Base-by-base conservation (phyloP, 1,284 basidiomycete genomes). In the Coniferiporia weirii region DNA sequence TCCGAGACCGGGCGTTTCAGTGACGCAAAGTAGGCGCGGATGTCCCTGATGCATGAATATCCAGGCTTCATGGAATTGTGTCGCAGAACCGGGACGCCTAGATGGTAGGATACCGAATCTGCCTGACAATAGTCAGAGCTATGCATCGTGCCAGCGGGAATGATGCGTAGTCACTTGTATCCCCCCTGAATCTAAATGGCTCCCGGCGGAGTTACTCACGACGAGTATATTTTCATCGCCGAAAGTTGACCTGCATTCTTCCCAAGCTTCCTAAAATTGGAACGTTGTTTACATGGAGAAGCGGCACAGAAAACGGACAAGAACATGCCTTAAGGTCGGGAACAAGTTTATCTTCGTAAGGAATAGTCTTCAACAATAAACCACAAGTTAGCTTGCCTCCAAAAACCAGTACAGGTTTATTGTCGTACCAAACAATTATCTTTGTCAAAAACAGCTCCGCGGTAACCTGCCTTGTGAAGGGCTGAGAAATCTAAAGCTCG, bases 131-230 rank as follows among this genome's bases (percentile, higher is more conserved):
- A 40, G 8, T 40, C 38, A 40, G 38, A 40, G 15, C 15, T 12
- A 3, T 27, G 27, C 27, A 48, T 51, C 15, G 52, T 38, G 53
- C 4, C 10, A 45, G 36, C 43, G 27, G 52, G 19, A 46, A 49
- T 54, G n/a, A 53, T 44, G n/a, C 36, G 48, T 34, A 72, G 81
- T 64, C 64, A 89, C 94, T 75, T 91, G 91, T 52, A 93, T 84
- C 38, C 82, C 84, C 40, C 85, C 88, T 0, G 87, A 81, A 70
- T 98, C 96, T 55, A 84, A 78, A 46, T 73, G 74, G 15, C 91
- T 90, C 1, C 96, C 96, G 1, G 93, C 93, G 22, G 94, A 94
- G 71, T 98, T 98, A 72, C 91, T 94, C 44, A 98, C 95, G 56
- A 98, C 84, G 62, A 99, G 77, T 9, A 98, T 83, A 63, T 93